Percentiles rank a stretch among this genome's conserved stretches.
Evolutionary conservation across 805 yeast species (phyloP).

Genomic region (Metschnikowia continentalis): DNA sequence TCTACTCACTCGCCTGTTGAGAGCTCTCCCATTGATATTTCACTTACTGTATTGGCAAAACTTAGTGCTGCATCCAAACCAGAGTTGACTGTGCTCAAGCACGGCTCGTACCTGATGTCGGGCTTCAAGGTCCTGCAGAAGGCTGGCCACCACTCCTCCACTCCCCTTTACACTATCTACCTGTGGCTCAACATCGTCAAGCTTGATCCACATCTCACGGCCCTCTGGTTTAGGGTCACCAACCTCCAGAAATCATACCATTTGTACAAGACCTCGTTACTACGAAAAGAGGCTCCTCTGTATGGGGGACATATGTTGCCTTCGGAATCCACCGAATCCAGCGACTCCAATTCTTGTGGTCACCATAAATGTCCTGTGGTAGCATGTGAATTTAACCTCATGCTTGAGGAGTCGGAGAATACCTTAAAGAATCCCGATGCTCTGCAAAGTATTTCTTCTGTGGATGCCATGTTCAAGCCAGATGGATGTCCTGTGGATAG

Average conservation of each 20-base stretch:
- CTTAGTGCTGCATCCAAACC: slow-evolving; percentile 15
- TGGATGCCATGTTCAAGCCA: not conserved
- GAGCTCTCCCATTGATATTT: not conserved
- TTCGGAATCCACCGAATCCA: slow-evolving; percentile 7
- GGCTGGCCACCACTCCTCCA: slow-evolving; percentile 1
- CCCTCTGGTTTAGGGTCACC: slow-evolving; percentile 39
- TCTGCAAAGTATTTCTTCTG: not conserved
- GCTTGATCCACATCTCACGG: slow-evolving; percentile 38
- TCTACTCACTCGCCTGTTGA: not conserved
- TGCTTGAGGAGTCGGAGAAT: slow-evolving; percentile 25
- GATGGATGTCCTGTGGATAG: not conserved
- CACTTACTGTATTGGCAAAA: slow-evolving; percentile 22
- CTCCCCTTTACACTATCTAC: slow-evolving; percentile 22
- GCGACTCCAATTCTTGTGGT: slow-evolving; percentile 12
- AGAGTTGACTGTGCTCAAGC: slow-evolving; percentile 15
- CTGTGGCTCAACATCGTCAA: slow-evolving; percentile 38
- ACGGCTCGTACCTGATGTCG: slow-evolving; percentile 14
- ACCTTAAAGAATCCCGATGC: not conserved
- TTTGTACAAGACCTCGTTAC: slow-evolving; percentile 28
- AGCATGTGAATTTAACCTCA: slow-evolving; percentile 36
- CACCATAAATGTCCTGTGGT: slow-evolving; percentile 35
- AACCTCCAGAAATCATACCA: slow-evolving; percentile 39
- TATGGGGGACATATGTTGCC: not conserved
- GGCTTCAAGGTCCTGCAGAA: slow-evolving; percentile 6
- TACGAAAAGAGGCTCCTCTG: slow-evolving; percentile 6